A percentile compares a stretch with the other conserved stretches of the same genome.
Conservation (phyloP, 129 eudicot genomes). For the Helianthus tuberosus region DNA sequence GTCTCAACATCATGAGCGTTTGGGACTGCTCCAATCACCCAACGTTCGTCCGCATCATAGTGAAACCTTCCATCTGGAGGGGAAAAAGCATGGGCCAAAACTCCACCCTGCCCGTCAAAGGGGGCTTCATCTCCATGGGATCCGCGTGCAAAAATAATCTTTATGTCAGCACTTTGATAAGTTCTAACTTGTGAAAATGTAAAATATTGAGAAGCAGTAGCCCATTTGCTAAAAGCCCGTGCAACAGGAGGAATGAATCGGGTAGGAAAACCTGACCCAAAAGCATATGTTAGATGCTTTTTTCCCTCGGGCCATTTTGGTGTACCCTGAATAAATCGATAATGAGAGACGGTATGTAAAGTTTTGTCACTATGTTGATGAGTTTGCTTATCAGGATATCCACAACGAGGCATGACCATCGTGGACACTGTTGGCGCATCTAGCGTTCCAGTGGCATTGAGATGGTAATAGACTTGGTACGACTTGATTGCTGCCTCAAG, state of each 20-base stretch:
- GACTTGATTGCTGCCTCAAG: slow-evolving; percentile 38
- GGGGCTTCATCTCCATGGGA: slow-evolving; percentile 38
- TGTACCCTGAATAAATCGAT: slow-evolving; percentile 12
- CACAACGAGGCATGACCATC: slow-evolving; percentile 44
- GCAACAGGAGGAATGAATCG: slow-evolving; percentile 25
- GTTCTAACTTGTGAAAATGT: slow-evolving; percentile 25
- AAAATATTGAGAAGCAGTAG: slow-evolving; percentile 18
- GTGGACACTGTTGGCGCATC: slow-evolving; percentile 30
- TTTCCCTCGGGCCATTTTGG: slow-evolving; percentile 33
- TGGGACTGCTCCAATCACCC: slow-evolving; percentile 21
- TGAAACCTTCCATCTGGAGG: slow-evolving; percentile 36
- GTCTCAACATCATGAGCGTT: slow-evolving; percentile 33
- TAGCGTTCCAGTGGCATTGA: slow-evolving; percentile 34
- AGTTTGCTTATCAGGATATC: slow-evolving; percentile 35
- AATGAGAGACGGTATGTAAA: slow-evolving; percentile 32
- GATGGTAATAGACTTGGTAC: slow-evolving; percentile 41
- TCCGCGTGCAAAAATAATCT: slow-evolving; percentile 27
- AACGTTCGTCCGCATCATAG: slow-evolving; percentile 29
- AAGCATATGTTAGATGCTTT: slow-evolving; percentile 33
- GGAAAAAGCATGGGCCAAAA: slow-evolving; percentile 36
- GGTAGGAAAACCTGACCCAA: slow-evolving; percentile 27
- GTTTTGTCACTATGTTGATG: slow-evolving; percentile 5
- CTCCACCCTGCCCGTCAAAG: slow-evolving; percentile 41
- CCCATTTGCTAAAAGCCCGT: slow-evolving; percentile 36
- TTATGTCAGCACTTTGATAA: slow-evolving; percentile 26